Percentiles rank a stretch among this genome's conserved stretches.
Evolutionary conservation across 2,329 filamentous ascomycete species (phyloP).

Genomic region (Monilinia vaccinii-corymbosi): DNA sequence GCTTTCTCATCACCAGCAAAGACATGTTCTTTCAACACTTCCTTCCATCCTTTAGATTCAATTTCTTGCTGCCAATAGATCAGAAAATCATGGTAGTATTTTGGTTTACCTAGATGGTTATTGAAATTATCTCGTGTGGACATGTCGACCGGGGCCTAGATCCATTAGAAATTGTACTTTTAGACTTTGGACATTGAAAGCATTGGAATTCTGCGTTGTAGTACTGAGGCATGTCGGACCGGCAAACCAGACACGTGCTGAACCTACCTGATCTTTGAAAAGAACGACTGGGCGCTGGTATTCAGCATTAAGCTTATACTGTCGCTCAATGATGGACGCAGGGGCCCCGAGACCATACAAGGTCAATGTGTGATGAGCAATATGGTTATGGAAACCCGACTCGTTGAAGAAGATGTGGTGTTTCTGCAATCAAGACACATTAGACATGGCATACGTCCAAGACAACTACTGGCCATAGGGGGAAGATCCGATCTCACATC

Average conservation of each 20-base stretch:
- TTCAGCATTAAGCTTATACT: constrained; percentile 53
- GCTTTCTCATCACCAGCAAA: constrained; percentile 57
- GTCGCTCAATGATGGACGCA: constrained; percentile 47
- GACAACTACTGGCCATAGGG: constrained; percentile 8
- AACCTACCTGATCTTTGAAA: constrained; percentile 31
- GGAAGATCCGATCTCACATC: constrained; percentile 33
- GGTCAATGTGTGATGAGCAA: constrained; percentile 67
- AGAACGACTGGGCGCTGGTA: constrained; percentile 55
- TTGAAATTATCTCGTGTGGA: constrained; percentile 44
- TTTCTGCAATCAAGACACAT: constrained; percentile 34
- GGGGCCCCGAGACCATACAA: constrained; percentile 67
- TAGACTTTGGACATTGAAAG: background rate
- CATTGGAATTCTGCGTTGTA: background rate
- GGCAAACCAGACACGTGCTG: too few relatives aligned
- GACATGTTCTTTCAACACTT: constrained; percentile 55
- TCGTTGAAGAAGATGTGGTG: constrained; percentile 78
- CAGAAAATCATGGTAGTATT: constrained; percentile 66
- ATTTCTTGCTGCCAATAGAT: constrained; percentile 70
- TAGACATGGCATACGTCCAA: background rate
- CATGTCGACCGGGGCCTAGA: constrained; percentile 35
- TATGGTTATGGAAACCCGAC: constrained; percentile 73
- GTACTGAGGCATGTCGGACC: background rate
- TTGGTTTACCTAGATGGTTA: constrained; percentile 51
- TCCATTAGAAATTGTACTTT: constrained; percentile 27
- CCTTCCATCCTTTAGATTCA: constrained; percentile 49